Evolutionary conservation across 2,329 filamentous ascomycete genomes (phyloP), one percentile per base, ranked within the genome.

Genomic region (Eurotiales sp.): DNA sequence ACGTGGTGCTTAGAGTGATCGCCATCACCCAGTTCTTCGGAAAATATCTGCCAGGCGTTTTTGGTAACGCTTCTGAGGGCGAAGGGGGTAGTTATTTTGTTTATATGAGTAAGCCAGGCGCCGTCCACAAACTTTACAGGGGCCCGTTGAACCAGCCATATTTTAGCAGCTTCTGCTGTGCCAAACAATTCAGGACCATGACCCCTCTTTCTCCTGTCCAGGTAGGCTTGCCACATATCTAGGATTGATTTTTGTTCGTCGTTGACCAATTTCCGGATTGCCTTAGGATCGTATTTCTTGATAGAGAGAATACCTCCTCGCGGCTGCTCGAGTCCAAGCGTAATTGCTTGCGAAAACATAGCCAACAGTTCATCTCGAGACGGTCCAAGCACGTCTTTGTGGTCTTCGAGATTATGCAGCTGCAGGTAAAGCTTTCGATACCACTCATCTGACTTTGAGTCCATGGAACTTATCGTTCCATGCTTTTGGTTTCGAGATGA

Each of bases 1-100:
- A 76, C 73, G 51, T 79, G 76, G 51, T 78, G 72, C 58, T 75
- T 73, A 10, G 61, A 59, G 6, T 72, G 54, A 53, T 78, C 70
- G 0, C 77, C 77, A 55, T 79, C 73, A 1, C 77, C 77, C 5
- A 78, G 63, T 54, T 80, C 77, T 55, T 79, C 77, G 0, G 73
- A 75, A 46, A 78, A 63, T 6, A 77, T 67, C 55, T 76, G 76
- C 76, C 76, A 79, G 3, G 71, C 70, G 27, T 70, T 62, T 51
- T 74, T 75, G 30, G 68, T 72, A 12, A 72, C 62, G 8, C 55
- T 58, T 3, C 67, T 67, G 17, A 73, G 60, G 8, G 58, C 55
- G 54, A 76, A 74, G 3, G 73, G 73, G 0, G 72, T 76, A 14
- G 61, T 73, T 37, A 72, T 64, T 41, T 73, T 71, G 56, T 77